These are phyloP conservation scores for Asclepias syriaca DNA, from an alignment of 257 asterid genomes.

Conservation along the genomic window DNA sequence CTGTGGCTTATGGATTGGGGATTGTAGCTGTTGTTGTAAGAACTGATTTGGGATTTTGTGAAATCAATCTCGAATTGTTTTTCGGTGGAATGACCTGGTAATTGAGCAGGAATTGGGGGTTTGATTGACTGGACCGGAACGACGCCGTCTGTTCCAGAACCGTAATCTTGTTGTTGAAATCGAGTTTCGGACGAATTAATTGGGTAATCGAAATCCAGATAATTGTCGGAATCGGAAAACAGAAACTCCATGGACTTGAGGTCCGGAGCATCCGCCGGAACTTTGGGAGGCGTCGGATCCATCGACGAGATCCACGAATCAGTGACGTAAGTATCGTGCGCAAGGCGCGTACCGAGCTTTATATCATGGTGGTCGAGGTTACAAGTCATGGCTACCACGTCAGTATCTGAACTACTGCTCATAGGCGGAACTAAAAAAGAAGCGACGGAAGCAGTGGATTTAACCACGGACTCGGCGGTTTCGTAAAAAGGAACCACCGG, in stretches of 20 bases:
- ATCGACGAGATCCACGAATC: constrained; percentile 36
- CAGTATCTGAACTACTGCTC: not conserved
- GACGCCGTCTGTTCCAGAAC: constrained; percentile 49
- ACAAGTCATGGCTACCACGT: not conserved
- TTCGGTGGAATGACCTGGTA: constrained; percentile 29
- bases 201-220: constrained; percentile 60
- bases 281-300: constrained; percentile 25
- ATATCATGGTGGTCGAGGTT: not conserved
- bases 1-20: constrained; percentile 62
- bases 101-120: constrained; percentile 26
- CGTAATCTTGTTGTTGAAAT: constrained; percentile 13
- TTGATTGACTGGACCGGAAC: constrained; percentile 62
- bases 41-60: constrained; percentile 43
- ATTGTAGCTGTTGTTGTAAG: constrained; percentile 48
- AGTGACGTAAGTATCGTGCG: constrained; percentile 13
- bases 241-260: constrained; percentile 48
- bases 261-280: constrained; percentile 28
- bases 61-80: constrained; percentile 64
- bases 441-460: constrained; percentile 36
- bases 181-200: constrained; percentile 27
- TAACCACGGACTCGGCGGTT: constrained; percentile 51
- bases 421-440: constrained; percentile 19
- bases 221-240: constrained; percentile 52
- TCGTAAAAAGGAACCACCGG: constrained; percentile 67
- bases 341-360: constrained; percentile 10